phyloP scores from a whole-genome alignment of 345 rosid species.

The Bruguiera gymnorhiza region DNA sequence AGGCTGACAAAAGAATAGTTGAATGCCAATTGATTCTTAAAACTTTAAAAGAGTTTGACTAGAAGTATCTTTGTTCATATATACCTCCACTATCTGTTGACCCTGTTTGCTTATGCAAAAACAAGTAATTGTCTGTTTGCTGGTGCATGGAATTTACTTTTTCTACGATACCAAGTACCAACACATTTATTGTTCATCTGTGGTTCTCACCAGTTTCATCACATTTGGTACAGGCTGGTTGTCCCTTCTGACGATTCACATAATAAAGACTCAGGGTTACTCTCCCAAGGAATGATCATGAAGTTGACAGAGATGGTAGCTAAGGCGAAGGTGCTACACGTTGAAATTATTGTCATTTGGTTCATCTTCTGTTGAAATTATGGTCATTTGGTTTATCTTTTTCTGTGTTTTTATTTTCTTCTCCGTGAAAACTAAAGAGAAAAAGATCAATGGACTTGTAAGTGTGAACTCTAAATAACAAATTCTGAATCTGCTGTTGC shows the following conservation, averaged over 20 bases:
- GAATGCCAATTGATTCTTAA: background rate
- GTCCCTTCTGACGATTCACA: constrained; percentile 47
- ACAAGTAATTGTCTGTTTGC: background rate
- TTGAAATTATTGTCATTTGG: background rate
- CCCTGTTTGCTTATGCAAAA: background rate
- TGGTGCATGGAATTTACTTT: background rate
- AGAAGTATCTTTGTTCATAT: too few species aligned
- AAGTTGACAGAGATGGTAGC: constrained; percentile 53
- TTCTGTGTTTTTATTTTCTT: background rate
- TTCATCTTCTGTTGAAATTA: background rate
- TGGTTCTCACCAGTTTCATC: background rate
- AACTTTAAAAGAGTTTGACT: background rate
- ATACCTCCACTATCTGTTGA: too few species aligned
- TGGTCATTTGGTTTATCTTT: background rate
- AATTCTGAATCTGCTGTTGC: constrained; percentile 22
- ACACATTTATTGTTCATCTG: background rate
- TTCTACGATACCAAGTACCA: background rate
- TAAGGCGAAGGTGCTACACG: constrained; percentile 70
- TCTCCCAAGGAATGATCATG: constrained; percentile 47
- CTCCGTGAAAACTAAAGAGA: background rate
- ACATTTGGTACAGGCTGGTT: constrained; percentile 44
- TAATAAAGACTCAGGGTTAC: constrained; percentile 59
- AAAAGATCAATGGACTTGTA: background rate
- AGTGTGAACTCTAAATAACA: background rate
- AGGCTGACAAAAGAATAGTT: background rate